A percentile compares a stretch with the other conserved stretches of the same genome.
These are phyloP conservation scores for Rhizophora apiculata DNA, from an alignment of 345 rosid genomes.

Conservation along the genomic window DNA sequence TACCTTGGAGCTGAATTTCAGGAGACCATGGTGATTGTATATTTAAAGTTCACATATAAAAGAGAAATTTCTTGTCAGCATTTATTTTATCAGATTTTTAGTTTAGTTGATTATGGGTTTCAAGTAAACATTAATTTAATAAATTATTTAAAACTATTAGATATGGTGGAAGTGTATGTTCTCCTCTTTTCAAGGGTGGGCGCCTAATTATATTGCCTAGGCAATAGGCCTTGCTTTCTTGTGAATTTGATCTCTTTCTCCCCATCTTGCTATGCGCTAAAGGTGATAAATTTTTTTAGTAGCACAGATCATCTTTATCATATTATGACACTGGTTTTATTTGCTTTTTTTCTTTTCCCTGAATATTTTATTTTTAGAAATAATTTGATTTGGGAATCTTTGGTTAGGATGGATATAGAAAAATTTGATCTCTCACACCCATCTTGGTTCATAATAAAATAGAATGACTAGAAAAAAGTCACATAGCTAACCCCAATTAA, in stretches of 20 bases:
- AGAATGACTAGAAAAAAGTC: too few relatives aligned
- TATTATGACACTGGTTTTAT: background rate
- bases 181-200: background rate
- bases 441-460: too few relatives aligned
- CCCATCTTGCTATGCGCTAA: too few relatives aligned
- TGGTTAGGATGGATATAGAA: too few relatives aligned
- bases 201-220: too few relatives aligned
- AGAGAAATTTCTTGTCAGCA: background rate
- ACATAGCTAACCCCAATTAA: too few relatives aligned
- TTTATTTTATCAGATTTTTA: background rate
- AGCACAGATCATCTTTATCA: too few relatives aligned
- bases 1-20: constrained; percentile 77
- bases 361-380: background rate
- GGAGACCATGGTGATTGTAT: constrained; percentile 53
- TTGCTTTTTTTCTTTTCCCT: background rate
- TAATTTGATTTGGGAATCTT: too few relatives aligned
- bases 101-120: background rate
- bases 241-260: too few relatives aligned
- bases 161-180: background rate
- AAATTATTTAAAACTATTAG: background rate
- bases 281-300: too few relatives aligned
- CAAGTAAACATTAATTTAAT: background rate
- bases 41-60: background rate
- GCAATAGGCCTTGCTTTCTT: too few relatives aligned
- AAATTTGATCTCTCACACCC: too few relatives aligned